These are phyloP conservation scores for Suhomyces sp. DNA, from an alignment of 805 yeast genomes.

Conservation along the genomic window DNA sequence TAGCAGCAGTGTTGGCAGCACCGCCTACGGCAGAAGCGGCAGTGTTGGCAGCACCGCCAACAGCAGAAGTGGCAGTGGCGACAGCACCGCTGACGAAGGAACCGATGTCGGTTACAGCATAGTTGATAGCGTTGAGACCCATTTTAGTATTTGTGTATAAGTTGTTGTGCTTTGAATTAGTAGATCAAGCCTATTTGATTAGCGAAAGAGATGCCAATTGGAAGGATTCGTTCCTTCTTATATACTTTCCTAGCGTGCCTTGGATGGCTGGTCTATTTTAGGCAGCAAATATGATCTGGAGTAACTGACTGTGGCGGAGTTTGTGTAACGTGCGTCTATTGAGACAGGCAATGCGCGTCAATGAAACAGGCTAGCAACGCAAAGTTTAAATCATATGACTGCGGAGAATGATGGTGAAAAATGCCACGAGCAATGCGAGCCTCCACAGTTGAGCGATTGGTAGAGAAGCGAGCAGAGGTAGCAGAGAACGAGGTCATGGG, in stretches of 20 bases:
- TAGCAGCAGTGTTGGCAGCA: constrained; percentile 11
- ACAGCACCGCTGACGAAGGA: constrained; percentile 8
- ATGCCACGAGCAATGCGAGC: neutral
- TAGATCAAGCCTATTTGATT: neutral
- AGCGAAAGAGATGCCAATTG: neutral
- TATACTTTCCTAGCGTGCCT: neutral
- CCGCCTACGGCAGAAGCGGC: constrained; percentile 13
- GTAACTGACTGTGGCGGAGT: neutral
- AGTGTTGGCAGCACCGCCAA: constrained; percentile 9
- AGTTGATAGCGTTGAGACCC: constrained; percentile 31
- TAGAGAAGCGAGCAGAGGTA: too few relatives aligned
- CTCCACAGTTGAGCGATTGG: too few relatives aligned
- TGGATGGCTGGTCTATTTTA: neutral
- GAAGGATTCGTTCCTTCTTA: neutral
- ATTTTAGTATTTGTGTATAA: constrained; percentile 5
- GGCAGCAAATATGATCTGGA: neutral
- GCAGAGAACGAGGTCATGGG: too few relatives aligned
- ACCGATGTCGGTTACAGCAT: constrained; percentile 18
- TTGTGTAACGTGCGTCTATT: neutral
- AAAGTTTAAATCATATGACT: neutral
- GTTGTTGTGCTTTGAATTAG: neutral
- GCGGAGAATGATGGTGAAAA: neutral
- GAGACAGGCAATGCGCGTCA: neutral
- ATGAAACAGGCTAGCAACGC: neutral
- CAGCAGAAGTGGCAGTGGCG: constrained; percentile 10